Percentiles rank a stretch among this genome's conserved stretches.
These are phyloP conservation scores for Trypanosoma mega DNA, from an alignment of 208 protist genomes.

Conservation along the genomic window DNA sequence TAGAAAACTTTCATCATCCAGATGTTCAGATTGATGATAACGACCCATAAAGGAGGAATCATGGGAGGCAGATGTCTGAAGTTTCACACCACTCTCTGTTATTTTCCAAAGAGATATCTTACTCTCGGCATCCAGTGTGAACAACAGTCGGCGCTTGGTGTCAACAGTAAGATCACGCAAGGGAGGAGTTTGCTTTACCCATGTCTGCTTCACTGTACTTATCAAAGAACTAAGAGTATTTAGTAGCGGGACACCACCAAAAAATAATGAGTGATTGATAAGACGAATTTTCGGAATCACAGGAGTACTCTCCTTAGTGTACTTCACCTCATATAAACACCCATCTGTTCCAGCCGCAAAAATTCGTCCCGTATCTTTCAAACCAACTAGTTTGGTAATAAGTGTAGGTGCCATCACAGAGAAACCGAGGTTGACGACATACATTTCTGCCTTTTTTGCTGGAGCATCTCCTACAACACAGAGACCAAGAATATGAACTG, in stretches of 20 bases:
- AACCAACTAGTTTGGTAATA: constrained; percentile 58
- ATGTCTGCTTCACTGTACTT: constrained; percentile 47
- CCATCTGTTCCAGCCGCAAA: constrained; percentile 83
- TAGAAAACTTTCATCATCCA: constrained; percentile 24
- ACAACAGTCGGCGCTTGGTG: constrained; percentile 48
- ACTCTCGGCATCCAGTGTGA: constrained; percentile 70
- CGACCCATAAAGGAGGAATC: constrained; percentile 19
- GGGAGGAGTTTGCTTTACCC: constrained; percentile 45
- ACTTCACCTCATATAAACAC: constrained; percentile 78
- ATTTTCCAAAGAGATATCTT: constrained; percentile 71
- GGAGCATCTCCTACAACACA: constrained; percentile 60
- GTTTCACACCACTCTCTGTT: constrained; percentile 41
- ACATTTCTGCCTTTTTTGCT: constrained; percentile 42
- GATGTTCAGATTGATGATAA: constrained; percentile 13
- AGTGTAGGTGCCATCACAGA: constrained; percentile 49
- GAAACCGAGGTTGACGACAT: constrained; percentile 76
- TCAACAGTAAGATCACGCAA: constrained; percentile 79
- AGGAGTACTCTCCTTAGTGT: constrained; percentile 63
- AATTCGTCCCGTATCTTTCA: constrained; percentile 47
- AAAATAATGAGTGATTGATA: constrained; percentile 58
- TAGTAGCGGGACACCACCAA: constrained; percentile 56
- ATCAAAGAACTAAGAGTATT: constrained; percentile 52
- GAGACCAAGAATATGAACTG: constrained; percentile 74
- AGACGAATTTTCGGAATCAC: constrained; percentile 70
- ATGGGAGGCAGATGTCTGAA: constrained; percentile 44